A percentile compares a stretch with the other conserved stretches of the same genome.
phyloP scores from a whole-genome alignment of 192 early-diverging fungal genomes.

The Backusella sp. region DNA sequence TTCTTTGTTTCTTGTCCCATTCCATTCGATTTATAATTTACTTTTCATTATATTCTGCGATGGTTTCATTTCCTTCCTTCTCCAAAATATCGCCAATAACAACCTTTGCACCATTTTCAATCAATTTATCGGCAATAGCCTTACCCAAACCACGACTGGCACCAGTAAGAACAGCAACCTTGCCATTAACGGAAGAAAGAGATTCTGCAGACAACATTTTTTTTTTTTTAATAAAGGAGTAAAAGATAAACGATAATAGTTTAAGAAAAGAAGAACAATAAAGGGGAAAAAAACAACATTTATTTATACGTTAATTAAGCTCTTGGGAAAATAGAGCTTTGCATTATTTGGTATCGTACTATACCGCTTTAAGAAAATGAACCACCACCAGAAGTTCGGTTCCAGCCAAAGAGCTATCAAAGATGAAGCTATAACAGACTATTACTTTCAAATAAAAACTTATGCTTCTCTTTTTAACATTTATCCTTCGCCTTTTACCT shows the following conservation, averaged over 20 bases:
- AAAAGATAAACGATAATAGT: neutral
- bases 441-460: too few relatives aligned
- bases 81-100: conserved; percentile 35
- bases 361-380: neutral
- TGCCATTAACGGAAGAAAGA: neutral
- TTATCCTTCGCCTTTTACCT: neutral
- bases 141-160: conserved; percentile 86
- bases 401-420: neutral
- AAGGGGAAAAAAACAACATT: neutral
- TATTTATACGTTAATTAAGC: neutral
- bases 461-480: neutral
- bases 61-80: conserved; percentile 18
- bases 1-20: neutral
- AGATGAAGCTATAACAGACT: too few relatives aligned
- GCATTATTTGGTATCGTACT: neutral
- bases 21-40: conserved; percentile 2
- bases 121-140: conserved; percentile 79
- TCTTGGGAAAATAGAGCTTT: neutral
- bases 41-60: conserved; percentile 16
- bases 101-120: conserved; percentile 56
- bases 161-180: conserved; percentile 70
- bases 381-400: neutral
- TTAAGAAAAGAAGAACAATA: neutral
- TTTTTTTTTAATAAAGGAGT: neutral
- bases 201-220: conserved; percentile 6